These are phyloP conservation scores for Penicillium canescens DNA, from an alignment of 495 filamentous ascomycete species.

Conservation along the genomic window DNA sequence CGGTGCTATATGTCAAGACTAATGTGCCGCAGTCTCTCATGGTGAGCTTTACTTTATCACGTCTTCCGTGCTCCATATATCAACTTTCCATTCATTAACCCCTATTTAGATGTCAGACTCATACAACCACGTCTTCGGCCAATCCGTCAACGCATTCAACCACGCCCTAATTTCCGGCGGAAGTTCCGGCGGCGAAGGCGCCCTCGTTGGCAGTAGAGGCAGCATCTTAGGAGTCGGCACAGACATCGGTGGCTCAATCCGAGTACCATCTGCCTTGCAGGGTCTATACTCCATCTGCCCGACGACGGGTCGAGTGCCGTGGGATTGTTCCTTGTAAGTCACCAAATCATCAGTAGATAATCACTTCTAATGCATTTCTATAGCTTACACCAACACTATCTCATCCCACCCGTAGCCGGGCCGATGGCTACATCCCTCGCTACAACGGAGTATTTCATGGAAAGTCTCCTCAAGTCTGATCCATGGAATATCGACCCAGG, in stretches of 20 bases:
- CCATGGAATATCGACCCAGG: constrained; percentile 45
- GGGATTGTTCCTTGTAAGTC: constrained; percentile 36
- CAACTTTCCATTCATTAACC: neutral
- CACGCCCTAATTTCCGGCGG: constrained; percentile 56
- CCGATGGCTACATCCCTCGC: constrained; percentile 44
- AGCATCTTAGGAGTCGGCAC: constrained; percentile 63
- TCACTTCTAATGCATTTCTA: neutral
- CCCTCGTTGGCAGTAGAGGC: constrained; percentile 56
- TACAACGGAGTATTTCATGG: constrained; percentile 44
- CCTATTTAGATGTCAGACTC: constrained; percentile 49
- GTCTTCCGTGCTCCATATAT: neutral
- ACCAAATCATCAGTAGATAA: neutral
- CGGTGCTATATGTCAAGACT: constrained; percentile 62
- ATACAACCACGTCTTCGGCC: constrained; percentile 40
- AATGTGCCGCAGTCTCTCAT: constrained; percentile 56
- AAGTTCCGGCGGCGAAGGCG: constrained; percentile 64
- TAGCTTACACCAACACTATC: constrained; percentile 30
- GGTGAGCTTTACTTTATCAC: constrained; percentile 12
- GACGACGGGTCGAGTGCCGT: constrained; percentile 55
- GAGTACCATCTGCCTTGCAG: constrained; percentile 61
- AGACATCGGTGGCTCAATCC: constrained; percentile 66
- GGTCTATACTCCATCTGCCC: constrained; percentile 66
- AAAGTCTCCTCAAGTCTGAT: constrained; percentile 29
- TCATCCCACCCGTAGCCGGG: constrained; percentile 39
- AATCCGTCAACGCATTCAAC: constrained; percentile 58